These are phyloP conservation scores for Decorospora gaudefroyi DNA, from an alignment of 2,329 filamentous ascomycete genomes.

Conservation along the genomic window DNA sequence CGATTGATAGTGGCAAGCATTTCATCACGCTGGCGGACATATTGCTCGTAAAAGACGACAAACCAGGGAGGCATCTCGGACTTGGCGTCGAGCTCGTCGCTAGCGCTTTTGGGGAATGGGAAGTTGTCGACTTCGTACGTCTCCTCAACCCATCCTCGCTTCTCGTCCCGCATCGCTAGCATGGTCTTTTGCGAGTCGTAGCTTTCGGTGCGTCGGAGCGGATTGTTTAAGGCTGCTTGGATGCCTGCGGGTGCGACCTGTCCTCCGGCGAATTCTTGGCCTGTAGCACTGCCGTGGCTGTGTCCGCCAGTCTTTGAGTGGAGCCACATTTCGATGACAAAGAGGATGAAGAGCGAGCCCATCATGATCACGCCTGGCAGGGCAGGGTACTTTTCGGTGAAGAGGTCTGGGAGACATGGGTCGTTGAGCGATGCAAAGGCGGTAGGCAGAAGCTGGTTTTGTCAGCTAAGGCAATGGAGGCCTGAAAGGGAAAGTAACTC, in stretches of 20 bases:
- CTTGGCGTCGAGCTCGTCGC: slow-evolving; percentile 35
- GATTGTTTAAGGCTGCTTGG: slow-evolving; percentile 40
- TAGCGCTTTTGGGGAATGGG: slow-evolving; percentile 36
- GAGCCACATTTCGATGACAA: slow-evolving; percentile 66
- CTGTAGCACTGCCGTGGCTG: slow-evolving; percentile 62
- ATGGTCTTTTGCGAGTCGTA: slow-evolving; percentile 46
- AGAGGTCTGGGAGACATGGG: slow-evolving; percentile 62
- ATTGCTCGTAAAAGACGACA: slow-evolving; percentile 66
- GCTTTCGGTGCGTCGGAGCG: slow-evolving; percentile 38
- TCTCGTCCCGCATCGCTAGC: slow-evolving; percentile 39
- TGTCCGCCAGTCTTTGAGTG: slow-evolving; percentile 64
- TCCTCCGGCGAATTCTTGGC: slow-evolving; percentile 43
- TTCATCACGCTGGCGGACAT: slow-evolving; percentile 64
- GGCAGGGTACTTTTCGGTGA: slow-evolving; percentile 63
- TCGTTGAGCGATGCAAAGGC: slow-evolving; percentile 58
- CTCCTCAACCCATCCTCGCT: slow-evolving; percentile 43
- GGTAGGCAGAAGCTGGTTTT: slow-evolving; percentile 58
- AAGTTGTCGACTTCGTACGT: slow-evolving; percentile 38
- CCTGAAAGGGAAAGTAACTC: slow-evolving; percentile 11
- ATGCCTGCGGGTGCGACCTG: slow-evolving; percentile 25
- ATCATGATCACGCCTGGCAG: slow-evolving; percentile 70
- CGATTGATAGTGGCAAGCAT: slow-evolving; percentile 60
- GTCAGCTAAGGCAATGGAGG: neutral
- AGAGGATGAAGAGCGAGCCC: slow-evolving; percentile 63
- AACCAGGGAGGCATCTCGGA: slow-evolving; percentile 65